A percentile compares a stretch with the other conserved stretches of the same genome.
phyloP scores from a whole-genome alignment of 805 yeast genomes.

The Saccharomycopsis sp. region DNA sequence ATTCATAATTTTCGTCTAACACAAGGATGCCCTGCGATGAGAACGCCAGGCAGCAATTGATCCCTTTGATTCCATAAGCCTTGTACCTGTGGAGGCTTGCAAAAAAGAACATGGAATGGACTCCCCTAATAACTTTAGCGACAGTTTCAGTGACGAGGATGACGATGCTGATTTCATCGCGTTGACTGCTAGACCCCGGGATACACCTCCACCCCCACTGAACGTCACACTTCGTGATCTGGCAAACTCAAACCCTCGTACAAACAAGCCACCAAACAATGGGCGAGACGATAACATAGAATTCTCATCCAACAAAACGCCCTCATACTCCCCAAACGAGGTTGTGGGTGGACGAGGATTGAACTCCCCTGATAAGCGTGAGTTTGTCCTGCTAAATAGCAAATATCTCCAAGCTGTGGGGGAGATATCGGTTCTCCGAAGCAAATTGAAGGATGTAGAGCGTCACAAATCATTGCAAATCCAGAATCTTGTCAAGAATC shows the following conservation, averaged over 20 bases:
- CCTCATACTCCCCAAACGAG: neutral
- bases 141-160: constrained; percentile 34
- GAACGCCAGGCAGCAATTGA: no score
- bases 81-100: neutral
- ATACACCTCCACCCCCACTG: constrained; percentile 9
- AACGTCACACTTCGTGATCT: constrained; percentile 3
- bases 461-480: constrained; percentile 35
- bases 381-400: constrained; percentile 25
- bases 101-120: constrained; percentile 1
- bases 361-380: constrained; percentile 3
- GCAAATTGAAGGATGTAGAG: constrained; percentile 47
- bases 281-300: neutral
- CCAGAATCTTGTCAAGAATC: constrained; percentile 25
- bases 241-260: constrained; percentile 2
- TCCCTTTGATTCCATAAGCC: neutral
- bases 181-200: constrained; percentile 36
- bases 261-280: neutral
- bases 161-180: constrained; percentile 42
- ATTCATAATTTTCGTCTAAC: no score
- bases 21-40: no score
- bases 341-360: constrained; percentile 5
- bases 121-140: constrained; percentile 22
- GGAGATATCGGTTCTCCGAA: constrained; percentile 71
- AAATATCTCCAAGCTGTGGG: constrained; percentile 58
- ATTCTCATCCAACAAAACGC: neutral